Conservation (phyloP, 768 basidiomycete genomes). For the Russula compacta region DNA sequence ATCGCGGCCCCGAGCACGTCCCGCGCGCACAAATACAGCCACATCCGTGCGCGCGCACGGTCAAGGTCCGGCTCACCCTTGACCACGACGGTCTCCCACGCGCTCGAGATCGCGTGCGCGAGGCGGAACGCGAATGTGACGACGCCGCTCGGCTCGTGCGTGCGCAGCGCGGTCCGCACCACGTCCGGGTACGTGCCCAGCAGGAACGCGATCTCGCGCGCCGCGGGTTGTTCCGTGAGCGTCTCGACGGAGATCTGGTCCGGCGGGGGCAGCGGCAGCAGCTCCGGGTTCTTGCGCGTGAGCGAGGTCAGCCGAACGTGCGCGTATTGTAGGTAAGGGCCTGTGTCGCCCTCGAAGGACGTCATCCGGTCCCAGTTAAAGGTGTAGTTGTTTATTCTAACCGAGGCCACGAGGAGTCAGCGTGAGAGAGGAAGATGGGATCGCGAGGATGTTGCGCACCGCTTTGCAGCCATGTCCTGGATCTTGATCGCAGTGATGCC, state of each 20-base stretch:
- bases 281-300: constrained; percentile 83
- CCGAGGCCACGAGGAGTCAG: not conserved
- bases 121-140: constrained; percentile 87
- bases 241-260: constrained; percentile 57
- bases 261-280: constrained; percentile 64
- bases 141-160: constrained; percentile 82
- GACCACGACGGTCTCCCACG: constrained; percentile 87
- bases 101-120: constrained; percentile 80
- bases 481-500: constrained; percentile 96
- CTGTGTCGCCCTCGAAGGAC: constrained; percentile 93
- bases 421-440: not conserved
- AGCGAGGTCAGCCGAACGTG: constrained; percentile 90
- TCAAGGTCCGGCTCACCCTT: constrained; percentile 70
- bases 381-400: constrained; percentile 88
- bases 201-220: constrained; percentile 79
- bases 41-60: constrained; percentile 78
- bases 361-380: constrained; percentile 94
- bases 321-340: constrained; percentile 93
- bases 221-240: constrained; percentile 61
- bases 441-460: constrained; percentile 38
- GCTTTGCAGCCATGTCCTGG: constrained; percentile 92
- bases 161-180: constrained; percentile 75
- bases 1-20: constrained; percentile 86
- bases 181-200: constrained; percentile 88
- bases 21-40: constrained; percentile 79